phyloP scores from a whole-genome alignment of 1,139 yeast genomes.

The Meyerozyma smithsonii region DNA sequence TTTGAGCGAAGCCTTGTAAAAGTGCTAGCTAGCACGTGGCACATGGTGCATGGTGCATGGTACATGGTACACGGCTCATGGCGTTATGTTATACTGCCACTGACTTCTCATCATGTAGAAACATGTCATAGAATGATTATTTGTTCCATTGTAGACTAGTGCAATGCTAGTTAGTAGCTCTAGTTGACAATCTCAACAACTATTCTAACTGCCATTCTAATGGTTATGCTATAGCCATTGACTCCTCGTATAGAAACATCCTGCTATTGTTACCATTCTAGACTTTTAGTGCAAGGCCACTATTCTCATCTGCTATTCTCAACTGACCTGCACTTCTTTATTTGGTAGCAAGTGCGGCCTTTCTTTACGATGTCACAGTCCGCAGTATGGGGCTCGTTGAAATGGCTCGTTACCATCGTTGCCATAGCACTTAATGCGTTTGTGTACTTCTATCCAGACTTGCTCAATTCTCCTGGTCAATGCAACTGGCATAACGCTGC shows the following conservation, averaged over 20 bases:
- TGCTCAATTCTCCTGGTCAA: conserved; percentile 36
- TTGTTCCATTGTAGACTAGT: background rate
- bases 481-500: conserved; percentile 54
- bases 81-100: background rate
- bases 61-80: too few relatives aligned
- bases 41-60: too few relatives aligned
- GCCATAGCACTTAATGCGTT: conserved; percentile 50
- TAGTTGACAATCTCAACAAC: too few relatives aligned
- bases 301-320: too few relatives aligned
- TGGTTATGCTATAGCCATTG: too few relatives aligned
- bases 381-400: conserved; percentile 6
- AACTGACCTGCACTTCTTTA: too few relatives aligned
- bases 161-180: background rate
- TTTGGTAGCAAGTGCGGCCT: too few relatives aligned
- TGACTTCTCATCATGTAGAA: background rate
- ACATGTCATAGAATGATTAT: conserved; percentile 2
- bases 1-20: conserved; percentile 72
- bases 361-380: background rate
- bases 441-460: conserved; percentile 71
- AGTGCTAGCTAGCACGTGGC: too few relatives aligned
- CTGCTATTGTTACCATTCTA: too few relatives aligned
- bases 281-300: too few relatives aligned
- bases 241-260: too few relatives aligned
- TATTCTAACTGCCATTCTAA: too few relatives aligned
- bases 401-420: conserved; percentile 26